Base-by-base conservation (phyloP, 2,329 filamentous ascomycete species). In the Diplodia seriata region DNA sequence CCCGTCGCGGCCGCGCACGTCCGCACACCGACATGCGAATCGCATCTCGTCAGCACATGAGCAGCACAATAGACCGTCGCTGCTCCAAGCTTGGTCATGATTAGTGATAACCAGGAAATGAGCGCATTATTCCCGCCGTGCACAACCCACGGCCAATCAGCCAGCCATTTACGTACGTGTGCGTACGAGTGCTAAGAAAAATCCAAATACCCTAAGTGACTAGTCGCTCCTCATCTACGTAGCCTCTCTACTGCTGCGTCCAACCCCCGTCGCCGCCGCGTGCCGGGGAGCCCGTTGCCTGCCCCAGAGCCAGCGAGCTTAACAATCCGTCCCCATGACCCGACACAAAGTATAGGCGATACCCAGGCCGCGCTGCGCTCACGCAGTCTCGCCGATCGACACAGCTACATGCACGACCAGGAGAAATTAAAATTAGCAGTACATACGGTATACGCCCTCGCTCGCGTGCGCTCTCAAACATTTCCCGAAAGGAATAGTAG, bases 1-100 rank as follows among this genome's bases (percentile, higher is more conserved):
- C 54, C 54, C 36, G 18, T 23, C 8, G n/a, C 12, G 5, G 31
- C 29, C 26, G 56, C 56, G 56, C 56, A 47, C 56, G 56, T 31
- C 36, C 43, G 43, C 43, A 47, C 56, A 26, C 38, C 33, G 33
- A 40, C 55, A 29, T 59, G 36, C 56, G 43, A 47, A 47, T 47
- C 43, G 43, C 43, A 47, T 59, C 56, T 59, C 56, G 38, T 59
- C 56, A 59, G 56, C 55, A 18, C n/a, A 9, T 14, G 40, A 20
- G 4, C 56, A 59, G 18, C 7, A 59, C 26, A 23, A 47, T 18
- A 31, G 5, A 38, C 31, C 54, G 15, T 43, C 26, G n/a, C 12
- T 33, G 9, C 20, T 18, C 26, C 23, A 47, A 47, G 43, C 43
- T 47, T 47, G 18, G 56, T 59, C 56, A 59, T 43, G 56, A 59